These are phyloP conservation scores for Sclerotinia glacialis DNA, from an alignment of 2,329 filamentous ascomycete species.

Conservation along the genomic window DNA sequence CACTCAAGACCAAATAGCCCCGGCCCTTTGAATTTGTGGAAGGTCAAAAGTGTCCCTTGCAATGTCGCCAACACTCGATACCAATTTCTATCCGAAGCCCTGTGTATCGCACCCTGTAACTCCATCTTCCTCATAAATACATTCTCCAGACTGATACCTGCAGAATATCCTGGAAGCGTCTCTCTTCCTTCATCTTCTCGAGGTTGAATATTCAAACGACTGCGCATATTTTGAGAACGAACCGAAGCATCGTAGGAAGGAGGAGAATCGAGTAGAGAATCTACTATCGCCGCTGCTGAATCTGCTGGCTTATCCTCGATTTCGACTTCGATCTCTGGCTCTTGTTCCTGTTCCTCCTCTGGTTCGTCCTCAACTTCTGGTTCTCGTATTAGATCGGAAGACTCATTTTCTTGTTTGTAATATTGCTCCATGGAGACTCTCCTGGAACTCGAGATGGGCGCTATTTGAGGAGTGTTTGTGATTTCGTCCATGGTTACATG, in stretches of 20 bases:
- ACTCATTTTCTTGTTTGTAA: constrained; percentile 13
- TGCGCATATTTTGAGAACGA: constrained; percentile 24
- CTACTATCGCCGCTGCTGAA: not conserved
- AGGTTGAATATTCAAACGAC: constrained; percentile 38
- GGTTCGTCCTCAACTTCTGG: constrained; percentile 5
- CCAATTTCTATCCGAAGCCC: constrained; percentile 63
- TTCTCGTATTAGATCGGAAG: constrained; percentile 9
- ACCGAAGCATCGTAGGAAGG: constrained; percentile 30
- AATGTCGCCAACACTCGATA: constrained; percentile 60
- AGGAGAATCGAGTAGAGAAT: constrained; percentile 24
- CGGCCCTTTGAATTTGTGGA: constrained; percentile 62
- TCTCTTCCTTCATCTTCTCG: constrained; percentile 45
- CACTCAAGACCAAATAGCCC: constrained; percentile 50
- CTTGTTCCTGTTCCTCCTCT: constrained; percentile 9
- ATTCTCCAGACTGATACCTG: constrained; percentile 53
- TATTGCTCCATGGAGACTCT: constrained; percentile 19
- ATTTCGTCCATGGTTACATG: constrained; percentile 21
- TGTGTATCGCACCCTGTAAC: constrained; percentile 61
- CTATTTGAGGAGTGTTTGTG: not conserved
- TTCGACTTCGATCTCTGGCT: not conserved
- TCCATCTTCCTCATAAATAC: constrained; percentile 64
- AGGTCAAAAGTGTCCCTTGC: constrained; percentile 64
- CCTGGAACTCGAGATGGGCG: not conserved
- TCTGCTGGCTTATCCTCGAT: constrained; percentile 3
- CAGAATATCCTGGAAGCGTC: constrained; percentile 55